Conservation (phyloP, 352 stramenopile species). For the Phytophthora syringae region DNA sequence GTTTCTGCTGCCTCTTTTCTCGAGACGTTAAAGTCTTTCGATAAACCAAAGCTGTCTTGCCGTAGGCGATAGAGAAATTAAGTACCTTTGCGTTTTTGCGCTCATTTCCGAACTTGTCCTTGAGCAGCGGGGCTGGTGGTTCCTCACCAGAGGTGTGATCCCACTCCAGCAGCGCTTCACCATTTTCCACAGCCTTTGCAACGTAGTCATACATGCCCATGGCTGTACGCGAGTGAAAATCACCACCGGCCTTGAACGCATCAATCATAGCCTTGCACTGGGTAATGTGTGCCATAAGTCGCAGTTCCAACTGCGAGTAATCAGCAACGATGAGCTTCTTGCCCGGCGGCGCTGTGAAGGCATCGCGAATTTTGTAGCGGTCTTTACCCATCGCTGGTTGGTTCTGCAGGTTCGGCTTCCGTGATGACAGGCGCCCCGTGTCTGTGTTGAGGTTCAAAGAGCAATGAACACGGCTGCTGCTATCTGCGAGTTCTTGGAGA, state of each 20-base stretch:
- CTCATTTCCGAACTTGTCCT: constrained; percentile 98
- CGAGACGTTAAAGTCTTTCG: constrained; percentile 89
- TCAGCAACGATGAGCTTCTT: constrained; percentile 99
- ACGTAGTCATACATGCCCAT: constrained; percentile 99
- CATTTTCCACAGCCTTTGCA: constrained; percentile 93
- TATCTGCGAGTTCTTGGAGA: constrained; percentile 93
- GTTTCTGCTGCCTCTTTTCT: constrained; percentile 82
- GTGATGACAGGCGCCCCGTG: constrained; percentile 96
- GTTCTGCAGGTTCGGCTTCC: constrained; percentile 99
- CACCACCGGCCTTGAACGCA: constrained; percentile 93
- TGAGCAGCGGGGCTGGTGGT: constrained; percentile 95
- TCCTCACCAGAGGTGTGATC: constrained; percentile 91
- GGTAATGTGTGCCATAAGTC: constrained; percentile 98
- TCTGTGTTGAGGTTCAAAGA: constrained; percentile 99
- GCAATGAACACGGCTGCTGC: constrained; percentile 96
- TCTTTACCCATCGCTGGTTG: constrained; percentile 92
- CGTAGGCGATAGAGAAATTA: constrained; percentile 99
- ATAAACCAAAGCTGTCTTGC: constrained; percentile 98
- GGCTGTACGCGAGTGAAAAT: constrained; percentile 96
- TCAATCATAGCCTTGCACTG: constrained; percentile 99
- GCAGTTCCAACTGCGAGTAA: constrained; percentile 99
- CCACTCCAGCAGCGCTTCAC: constrained; percentile 98
- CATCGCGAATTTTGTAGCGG: constrained; percentile 90
- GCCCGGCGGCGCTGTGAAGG: constrained; percentile 92
- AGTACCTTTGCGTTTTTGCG: constrained; percentile 99